Evolutionary conservation across 1,284 basidiomycete species (phyloP), one percentile per base, ranked within the genome.

Genomic region (Neotropicomus parvogracilis): DNA sequence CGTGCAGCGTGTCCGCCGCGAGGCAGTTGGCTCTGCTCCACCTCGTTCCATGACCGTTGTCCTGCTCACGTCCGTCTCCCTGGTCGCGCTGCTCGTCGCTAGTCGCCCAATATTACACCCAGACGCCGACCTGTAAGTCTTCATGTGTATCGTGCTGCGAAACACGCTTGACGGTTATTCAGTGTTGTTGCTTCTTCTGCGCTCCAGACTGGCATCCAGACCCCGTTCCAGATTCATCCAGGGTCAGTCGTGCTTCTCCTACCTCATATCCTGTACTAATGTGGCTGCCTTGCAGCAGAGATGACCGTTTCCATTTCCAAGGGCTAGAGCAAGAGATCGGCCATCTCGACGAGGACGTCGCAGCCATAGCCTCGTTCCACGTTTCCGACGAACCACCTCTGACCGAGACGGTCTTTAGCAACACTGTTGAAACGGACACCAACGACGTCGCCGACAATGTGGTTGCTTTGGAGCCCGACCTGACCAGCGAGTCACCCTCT

Each of bases 51-150:
- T 77, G 74, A 65, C 70, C 27, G 59, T 73, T 35, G 65, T 65
- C 46, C 57, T 76, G 33, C 62, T 77, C 44, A 67, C 66, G 42
- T 75, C 66, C 16, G 60, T 73, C 48, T 70, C 70, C 34, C 60
- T 76, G 27, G 62, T 75, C 54, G 73, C 68, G 62, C 70, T 77
- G 62, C 70, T 75, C 63, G 74, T 73, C 52, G 66, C 70, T 44
- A 63, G 74, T 56, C 71, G 66, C 50, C 74, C 74, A 35, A 53
- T 74, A 40, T 46, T 59, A 9, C 53, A 63, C 3, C 12, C 46
- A n/a, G 50, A 58, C 39, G 49, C 46, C 20, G 46, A 31, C 32
- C 31, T 51, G 59, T 69, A 54, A 56, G 62, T 66, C 51, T 38
- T 51, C 49, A 14, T 50, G 48, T 44, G 2, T 8, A 36, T 51